These are phyloP conservation scores for Obelidium mucronatum DNA, from an alignment of 192 early-diverging fungal species.

Conservation along the genomic window DNA sequence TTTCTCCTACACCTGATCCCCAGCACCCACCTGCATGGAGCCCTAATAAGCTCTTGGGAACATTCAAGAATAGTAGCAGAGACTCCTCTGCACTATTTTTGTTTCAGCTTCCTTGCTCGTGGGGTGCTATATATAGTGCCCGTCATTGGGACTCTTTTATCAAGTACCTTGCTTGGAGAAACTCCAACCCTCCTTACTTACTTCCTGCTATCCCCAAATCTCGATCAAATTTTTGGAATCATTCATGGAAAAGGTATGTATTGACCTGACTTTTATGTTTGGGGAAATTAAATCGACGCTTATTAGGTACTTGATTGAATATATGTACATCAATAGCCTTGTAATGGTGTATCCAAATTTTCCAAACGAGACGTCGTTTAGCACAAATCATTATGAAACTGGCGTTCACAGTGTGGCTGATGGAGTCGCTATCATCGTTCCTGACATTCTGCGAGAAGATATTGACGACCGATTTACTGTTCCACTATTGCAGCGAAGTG, in stretches of 20 bases:
- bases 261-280: conserved; percentile 24
- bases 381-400: conserved; percentile 49
- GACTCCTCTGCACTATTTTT: conserved; percentile 34
- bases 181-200: background rate
- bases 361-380: conserved; percentile 42
- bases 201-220: conserved; percentile 34
- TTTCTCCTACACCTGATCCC: conserved; percentile 37
- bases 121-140: conserved; percentile 45
- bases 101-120: conserved; percentile 49
- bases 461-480: conserved; percentile 44
- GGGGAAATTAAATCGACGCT: too few species aligned
- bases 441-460: conserved; percentile 33
- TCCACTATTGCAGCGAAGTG: conserved; percentile 30
- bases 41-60: conserved; percentile 14
- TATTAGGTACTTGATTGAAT: conserved; percentile 45
- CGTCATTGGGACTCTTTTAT: conserved; percentile 32
- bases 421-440: conserved; percentile 29
- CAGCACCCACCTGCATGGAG: conserved; percentile 39
- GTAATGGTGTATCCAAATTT: conserved; percentile 43
- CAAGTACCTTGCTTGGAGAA: conserved; percentile 29
- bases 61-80: background rate
- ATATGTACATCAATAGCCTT: conserved; percentile 40
- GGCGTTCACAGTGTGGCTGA: conserved; percentile 47
- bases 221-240: conserved; percentile 36
- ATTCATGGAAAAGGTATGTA: conserved; percentile 51